Evolutionary conservation across 2,329 filamentous ascomycete species (phyloP).

Genomic region (Aspergillus tanneri): DNA sequence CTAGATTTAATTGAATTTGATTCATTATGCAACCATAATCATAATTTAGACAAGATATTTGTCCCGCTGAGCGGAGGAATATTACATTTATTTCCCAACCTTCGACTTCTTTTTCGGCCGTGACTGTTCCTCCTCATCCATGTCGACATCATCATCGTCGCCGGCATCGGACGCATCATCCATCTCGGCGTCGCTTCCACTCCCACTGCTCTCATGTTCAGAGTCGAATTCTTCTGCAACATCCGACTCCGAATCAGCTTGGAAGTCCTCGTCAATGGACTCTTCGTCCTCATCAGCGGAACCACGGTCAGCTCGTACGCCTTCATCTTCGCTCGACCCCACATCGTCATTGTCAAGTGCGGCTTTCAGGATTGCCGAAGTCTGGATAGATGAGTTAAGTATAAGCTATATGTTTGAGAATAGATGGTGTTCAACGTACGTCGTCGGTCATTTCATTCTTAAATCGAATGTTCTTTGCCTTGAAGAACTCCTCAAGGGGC

Average conservation of each 20-base stretch:
- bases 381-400: constrained; percentile 39
- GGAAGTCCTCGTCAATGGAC: constrained; percentile 93
- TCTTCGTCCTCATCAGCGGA: constrained; percentile 96
- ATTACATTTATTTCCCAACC: constrained; percentile 39
- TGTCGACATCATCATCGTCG: constrained; percentile 39
- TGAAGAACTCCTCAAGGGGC: constrained; percentile 96
- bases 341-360: constrained; percentile 80
- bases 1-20: constrained; percentile 2
- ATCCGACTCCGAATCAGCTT: constrained; percentile 86
- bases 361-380: constrained; percentile 66
- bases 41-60: background rate
- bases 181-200: constrained; percentile 63
- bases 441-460: constrained; percentile 99
- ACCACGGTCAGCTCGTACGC: constrained; percentile 72
- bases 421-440: constrained; percentile 53
- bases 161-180: constrained; percentile 47
- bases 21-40: constrained; percentile 18
- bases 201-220: constrained; percentile 79
- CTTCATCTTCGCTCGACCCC: constrained; percentile 79
- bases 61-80: too few species aligned
- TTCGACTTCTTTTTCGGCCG: constrained; percentile 67
- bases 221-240: constrained; percentile 96
- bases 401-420: background rate
- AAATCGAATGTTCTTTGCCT: constrained; percentile 87
- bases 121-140: constrained; percentile 48